Evolutionary conservation across 352 stramenopile species (phyloP), one percentile per base, ranked within the genome.

Genomic region (Globisporangium irregulare): DNA sequence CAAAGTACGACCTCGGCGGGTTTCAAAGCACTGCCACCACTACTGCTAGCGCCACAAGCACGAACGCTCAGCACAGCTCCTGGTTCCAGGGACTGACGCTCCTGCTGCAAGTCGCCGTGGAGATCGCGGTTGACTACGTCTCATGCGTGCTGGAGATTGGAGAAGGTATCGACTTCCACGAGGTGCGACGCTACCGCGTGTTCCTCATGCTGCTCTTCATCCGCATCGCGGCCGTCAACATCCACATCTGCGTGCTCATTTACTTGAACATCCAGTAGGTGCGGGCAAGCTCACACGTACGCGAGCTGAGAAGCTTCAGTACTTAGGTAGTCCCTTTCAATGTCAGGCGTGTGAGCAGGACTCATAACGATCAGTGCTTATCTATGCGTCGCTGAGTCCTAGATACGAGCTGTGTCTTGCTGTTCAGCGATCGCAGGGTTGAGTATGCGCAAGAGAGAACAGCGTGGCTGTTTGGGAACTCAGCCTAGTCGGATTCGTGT

Each of bases 201-300:
- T 80, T 73, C 38, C 62, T 84, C 38, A 66, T 62, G 5, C 63
- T 75, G 14, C 25, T 79, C 20, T 79, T 81, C 24, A 66, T 73
- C 4, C 65, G 63, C 3, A 69, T 70, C 22, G 73, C 71, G 12
- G 38, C 75, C n/a, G 61, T 76, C 20, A 81, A 78, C 59, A 75
- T 79, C 55, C 70, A 73, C 25, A 76, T 79, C 41, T 80, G 63
- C 1, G 69, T 59, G 18, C 50, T 69, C 3, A 50, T 81, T 0
- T 79, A 79, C 59, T 59, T 56, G 22, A 56, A 14, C 22, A 15
- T 32, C n/a, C 9, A 25, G 50, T 56, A 32, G 27, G 27, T 32
- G 2, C 27, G 27, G 27, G 27, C 27, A 32, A 32, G 27, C 27
- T 32, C 27, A 32, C 27, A 32, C 27, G 27, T 32, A 32, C 27